Base-by-base conservation (phyloP, 805 yeast species). In the Isabelozyma pseudorhagii region DNA sequence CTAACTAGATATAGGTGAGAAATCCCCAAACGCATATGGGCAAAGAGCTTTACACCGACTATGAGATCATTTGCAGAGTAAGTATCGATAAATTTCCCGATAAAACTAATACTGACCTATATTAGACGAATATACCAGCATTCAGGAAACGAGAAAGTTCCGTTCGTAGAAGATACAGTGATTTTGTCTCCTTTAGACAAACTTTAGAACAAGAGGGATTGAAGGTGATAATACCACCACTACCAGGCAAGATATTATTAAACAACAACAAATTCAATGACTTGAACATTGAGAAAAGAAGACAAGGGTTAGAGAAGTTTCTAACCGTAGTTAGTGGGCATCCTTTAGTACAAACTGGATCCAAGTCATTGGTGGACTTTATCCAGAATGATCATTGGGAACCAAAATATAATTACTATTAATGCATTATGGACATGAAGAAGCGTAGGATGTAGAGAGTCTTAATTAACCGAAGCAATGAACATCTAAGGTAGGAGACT, bases 351-450 rank as follows among this genome's bases (percentile, higher is more conserved):
- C 98, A 94, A 69, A 87, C 97, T 0, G 96, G 96, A 0, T 66
- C 93, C 17, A 82, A 83, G 57, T 83, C 85, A 0, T 77, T 92
- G 54, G 84, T 84, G 50, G 85, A 90, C 46, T 93, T 94, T 60
- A 83, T 94, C 47, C 97, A 93, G 67, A 92, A 89, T 60, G 96
- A 89, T 5, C 77, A 72, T 39, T 89, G 96, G 96, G 89, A 71
- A 11, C 63, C 69, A 7, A 55, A 50, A 42, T 17, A 25, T 10
- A 47, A 28, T 18, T 44, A 46, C 29, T 50, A 46, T 28, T 42
- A 27, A 21, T 41, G 44, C 7, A 41, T 15, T 14, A 21, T 27
- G 44, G 14, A 38, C 15, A 14, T 11, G 10, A 17, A 38, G 21
- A 14, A 17, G 4, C 4, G 36, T 31, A 31, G 36, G 36, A 10